Base-by-base conservation (phyloP, 1,284 basidiomycete species). In the Sutorius eximius region DNA sequence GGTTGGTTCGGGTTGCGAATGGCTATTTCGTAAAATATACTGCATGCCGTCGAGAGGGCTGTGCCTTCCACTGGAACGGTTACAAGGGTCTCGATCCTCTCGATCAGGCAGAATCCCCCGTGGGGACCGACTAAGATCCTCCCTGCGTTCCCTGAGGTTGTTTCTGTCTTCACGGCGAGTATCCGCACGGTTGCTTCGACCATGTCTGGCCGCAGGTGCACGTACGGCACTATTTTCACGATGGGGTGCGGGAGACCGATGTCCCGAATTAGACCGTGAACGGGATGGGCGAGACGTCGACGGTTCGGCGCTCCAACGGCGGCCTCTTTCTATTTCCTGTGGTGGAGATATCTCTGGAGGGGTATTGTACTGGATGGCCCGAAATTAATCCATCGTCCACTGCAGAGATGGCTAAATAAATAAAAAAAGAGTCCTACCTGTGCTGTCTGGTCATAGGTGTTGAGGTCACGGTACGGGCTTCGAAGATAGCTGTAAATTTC, bases 401-500 rank as follows among this genome's bases (percentile, higher is more conserved):
- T 38, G 40, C 40, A 37, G 43, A 48, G 46, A 40, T 42, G 40
- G n/a, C 46, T 13, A 45, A 55, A 45, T 53, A 59, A 51, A 34
- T 3, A 4, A 37, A 15, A 16, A 22, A 10, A 45, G 11, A 8
- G 6, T 65, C 79, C 62, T 66, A 89, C 91, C 81, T 94, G 91
- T 13, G 84, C 89, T n/a, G 85, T 78, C 13, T 78, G 78, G 67
- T 96, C 93, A 67, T 93, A 96, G 18, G 82, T 78, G 45, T 84
- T 80, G 24, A 95, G 76, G 69, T 91, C 89, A 60, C 83, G 83
- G 70, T 85, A 94, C 3, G 93, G 93, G 10, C 91, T 93, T 48
- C 93, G 82, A 27, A 95, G 76, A 69, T 89, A 95, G 37, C 81
- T 83, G 69, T 93, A 94, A 20, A 95, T 79, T 73, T 95, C 93